Conservation (phyloP, 192 early-diverging fungal genomes). For the Linnemannia hyalina region DNA sequence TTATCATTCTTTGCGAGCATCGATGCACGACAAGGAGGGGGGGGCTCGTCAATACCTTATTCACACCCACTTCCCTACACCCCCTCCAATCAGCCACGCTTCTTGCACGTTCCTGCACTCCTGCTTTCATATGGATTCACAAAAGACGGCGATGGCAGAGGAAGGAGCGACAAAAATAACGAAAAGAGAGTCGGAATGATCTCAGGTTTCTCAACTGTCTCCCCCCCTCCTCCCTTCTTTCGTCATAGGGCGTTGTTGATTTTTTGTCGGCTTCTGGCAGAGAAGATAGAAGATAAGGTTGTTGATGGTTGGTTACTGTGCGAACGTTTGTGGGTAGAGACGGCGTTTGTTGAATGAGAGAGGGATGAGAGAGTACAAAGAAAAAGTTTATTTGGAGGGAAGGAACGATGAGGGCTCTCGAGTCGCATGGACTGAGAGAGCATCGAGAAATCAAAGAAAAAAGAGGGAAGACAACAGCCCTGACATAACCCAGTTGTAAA, state of each 20-base stretch:
- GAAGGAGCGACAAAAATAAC: background rate
- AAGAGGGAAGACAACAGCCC: background rate
- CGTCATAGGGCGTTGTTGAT: background rate
- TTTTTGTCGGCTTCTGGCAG: background rate
- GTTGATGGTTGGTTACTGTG: background rate
- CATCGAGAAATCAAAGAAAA: background rate
- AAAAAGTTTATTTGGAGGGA: background rate
- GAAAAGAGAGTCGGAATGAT: background rate
- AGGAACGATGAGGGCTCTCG: background rate
- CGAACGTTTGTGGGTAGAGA: background rate
- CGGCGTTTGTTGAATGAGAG: background rate
- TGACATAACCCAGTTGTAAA: too few species aligned
- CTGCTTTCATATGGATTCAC: too few species aligned
- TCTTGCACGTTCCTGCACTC: too few species aligned
- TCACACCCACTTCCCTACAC: too few species aligned
- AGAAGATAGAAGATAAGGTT: too few species aligned
- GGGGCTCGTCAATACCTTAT: too few species aligned
- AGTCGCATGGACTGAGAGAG: conserved; percentile 7
- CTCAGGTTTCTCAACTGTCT: background rate
- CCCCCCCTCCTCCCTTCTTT: background rate
- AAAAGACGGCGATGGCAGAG: background rate
- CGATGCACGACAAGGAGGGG: too few species aligned
- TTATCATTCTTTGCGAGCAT: too few species aligned
- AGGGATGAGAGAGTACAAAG: background rate
- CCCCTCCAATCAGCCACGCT: too few species aligned